Evolutionary conservation across 1,139 yeast genomes (phyloP), one percentile per base, ranked within the genome.

Genomic region (Pichia sp.): DNA sequence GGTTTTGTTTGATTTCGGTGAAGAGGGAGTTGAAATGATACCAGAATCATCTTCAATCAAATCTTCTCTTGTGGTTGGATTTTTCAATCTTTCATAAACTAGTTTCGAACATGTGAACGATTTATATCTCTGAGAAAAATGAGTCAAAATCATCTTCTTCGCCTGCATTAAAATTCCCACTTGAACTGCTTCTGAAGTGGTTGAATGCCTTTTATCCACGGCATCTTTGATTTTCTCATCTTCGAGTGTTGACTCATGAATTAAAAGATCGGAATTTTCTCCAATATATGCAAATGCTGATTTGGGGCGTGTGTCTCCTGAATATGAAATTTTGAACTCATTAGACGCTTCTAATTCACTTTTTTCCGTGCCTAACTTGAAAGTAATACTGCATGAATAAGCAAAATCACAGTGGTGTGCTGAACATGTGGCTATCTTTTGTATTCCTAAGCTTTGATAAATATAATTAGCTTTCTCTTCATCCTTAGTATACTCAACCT

Each of bases 271-370:
- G 44, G 90, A 80, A n/a, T 73, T 69, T 30, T 66, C 57, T 0
- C 96, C 98, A 49, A 87, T 78, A 5, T 73, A 75, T 2, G 73
- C 65, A 57, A 85, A 87, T 47, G 66, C 70, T 4, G 73, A 65
- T 58, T 83, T 85, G 1, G 99, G 99, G 62, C 98, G 79, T 0
- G 98, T 89, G 64, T 93, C 99, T 9, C 99, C 99, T 1, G 97
- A 89, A 66, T 88, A 95, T 0, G 97, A 85, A 1, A 91, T 74
- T 59, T 80, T 85, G 71, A 90, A 88, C 0, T 67, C 66, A 2
- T 67, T 65, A 0, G 52, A 56, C 4, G 57, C 58, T 28, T 60
- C 62, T 16, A 5, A 28, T 12, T 31, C 31, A n/a, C 37, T 16
- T 3, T 13, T 21, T 9, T 23, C 36, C 12, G 39, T 8, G 13